These are phyloP conservation scores for Aspergillus sp. DNA, from an alignment of 2,329 filamentous ascomycete species.

Conservation along the genomic window DNA sequence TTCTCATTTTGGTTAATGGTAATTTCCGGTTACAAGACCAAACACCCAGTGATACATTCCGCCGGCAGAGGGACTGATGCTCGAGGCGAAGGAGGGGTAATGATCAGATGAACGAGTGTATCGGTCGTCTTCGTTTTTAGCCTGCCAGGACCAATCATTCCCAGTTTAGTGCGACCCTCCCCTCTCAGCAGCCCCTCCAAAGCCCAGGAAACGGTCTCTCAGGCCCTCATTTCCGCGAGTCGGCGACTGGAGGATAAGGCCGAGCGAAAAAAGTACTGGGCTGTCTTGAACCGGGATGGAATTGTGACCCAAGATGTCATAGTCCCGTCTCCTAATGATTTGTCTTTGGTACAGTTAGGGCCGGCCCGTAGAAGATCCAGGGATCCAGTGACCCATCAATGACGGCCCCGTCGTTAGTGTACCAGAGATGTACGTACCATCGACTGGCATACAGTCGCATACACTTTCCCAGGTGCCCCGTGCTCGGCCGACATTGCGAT, in stretches of 20 bases:
- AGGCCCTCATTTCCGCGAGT: neutral
- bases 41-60: slow-evolving; percentile 11
- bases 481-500: slow-evolving; percentile 14
- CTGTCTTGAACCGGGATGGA: neutral
- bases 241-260: neutral
- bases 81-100: slow-evolving; percentile 6
- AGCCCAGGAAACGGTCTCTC: slow-evolving; percentile 5
- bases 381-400: slow-evolving; percentile 22
- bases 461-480: neutral
- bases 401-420: slow-evolving; percentile 13
- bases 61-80: slow-evolving; percentile 2
- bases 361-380: slow-evolving; percentile 25
- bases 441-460: neutral
- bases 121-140: slow-evolving; percentile 11
- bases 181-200: neutral
- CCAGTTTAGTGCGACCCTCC: slow-evolving; percentile 15
- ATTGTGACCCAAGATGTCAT: slow-evolving; percentile 10
- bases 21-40: slow-evolving; percentile 14
- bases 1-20: slow-evolving; percentile 7
- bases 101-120: slow-evolving; percentile 21
- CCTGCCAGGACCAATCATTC: slow-evolving; percentile 18
- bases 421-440: neutral
- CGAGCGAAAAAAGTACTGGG: slow-evolving; percentile 4
- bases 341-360: slow-evolving; percentile 24
- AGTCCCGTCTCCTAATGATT: neutral